Evolutionary conservation across 2,329 filamentous ascomycete species (phyloP).

Genomic region (Tympanopsis confertula): DNA sequence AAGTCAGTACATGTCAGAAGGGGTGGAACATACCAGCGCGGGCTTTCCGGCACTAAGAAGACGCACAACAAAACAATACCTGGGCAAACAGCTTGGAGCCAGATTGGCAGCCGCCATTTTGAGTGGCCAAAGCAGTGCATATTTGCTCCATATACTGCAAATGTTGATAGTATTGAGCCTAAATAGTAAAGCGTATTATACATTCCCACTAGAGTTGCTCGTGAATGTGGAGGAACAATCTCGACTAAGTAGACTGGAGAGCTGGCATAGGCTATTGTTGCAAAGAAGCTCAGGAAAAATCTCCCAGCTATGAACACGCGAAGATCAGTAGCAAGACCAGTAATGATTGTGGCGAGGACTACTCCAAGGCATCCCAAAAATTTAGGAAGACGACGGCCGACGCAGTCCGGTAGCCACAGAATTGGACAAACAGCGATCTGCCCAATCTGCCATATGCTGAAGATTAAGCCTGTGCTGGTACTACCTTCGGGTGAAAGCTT

Average conservation of each 20-base stretch:
- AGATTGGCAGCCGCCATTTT: too few relatives aligned
- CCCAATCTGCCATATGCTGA: constrained; percentile 29
- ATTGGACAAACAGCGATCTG: constrained; percentile 29
- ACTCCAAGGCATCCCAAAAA: constrained; percentile 33
- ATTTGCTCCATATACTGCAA: too few relatives aligned
- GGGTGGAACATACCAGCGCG: too few relatives aligned
- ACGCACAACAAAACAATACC: too few relatives aligned
- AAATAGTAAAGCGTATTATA: constrained; percentile 29
- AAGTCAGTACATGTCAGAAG: too few relatives aligned
- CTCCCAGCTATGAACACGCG: constrained; percentile 37
- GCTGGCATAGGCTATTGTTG: constrained; percentile 40
- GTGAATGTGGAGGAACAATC: constrained; percentile 44
- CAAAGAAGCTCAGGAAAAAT: constrained; percentile 38
- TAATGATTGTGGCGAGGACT: constrained; percentile 34
- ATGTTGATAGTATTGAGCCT: too few relatives aligned
- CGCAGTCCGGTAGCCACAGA: constrained; percentile 29
- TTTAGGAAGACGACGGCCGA: constrained; percentile 27
- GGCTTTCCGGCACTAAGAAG: too few relatives aligned
- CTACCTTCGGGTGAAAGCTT: constrained; percentile 19
- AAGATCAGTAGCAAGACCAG: constrained; percentile 28
- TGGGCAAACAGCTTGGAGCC: too few relatives aligned
- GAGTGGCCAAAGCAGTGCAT: too few relatives aligned
- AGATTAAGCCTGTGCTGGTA: constrained; percentile 27
- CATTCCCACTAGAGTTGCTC: constrained; percentile 45
- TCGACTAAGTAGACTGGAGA: constrained; percentile 50